phyloP scores from a whole-genome alignment of 352 stramenopile genomes.

The Pythium brassicae region DNA sequence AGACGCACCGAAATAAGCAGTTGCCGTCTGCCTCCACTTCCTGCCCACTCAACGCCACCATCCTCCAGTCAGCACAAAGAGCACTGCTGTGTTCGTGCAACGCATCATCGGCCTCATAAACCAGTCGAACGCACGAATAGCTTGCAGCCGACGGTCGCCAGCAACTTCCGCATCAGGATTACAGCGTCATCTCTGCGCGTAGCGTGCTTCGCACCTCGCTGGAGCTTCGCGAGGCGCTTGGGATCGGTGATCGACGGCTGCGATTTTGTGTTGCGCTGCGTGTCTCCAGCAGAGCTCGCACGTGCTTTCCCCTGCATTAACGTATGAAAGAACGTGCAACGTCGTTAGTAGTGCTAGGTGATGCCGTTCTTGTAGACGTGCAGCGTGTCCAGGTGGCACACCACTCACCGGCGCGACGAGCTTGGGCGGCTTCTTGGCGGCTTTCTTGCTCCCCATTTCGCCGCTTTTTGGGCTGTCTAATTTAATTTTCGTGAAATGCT shows the following conservation, averaged over 20 bases:
- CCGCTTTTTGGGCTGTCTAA: conserved; percentile 1
- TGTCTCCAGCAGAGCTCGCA: background rate
- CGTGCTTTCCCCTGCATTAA: background rate
- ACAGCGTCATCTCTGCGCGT: conserved; percentile 44
- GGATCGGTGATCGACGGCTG: conserved; percentile 5
- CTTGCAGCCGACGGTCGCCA: conserved; percentile 61
- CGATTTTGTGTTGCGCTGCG: background rate
- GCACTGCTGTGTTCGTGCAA: too few relatives aligned
- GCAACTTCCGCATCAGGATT: conserved; percentile 47
- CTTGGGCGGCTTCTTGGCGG: conserved; percentile 33
- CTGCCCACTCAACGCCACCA: conserved; percentile 18
- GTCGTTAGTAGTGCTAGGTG: background rate
- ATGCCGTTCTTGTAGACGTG: background rate
- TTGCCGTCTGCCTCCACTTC: conserved; percentile 79
- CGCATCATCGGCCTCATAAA: background rate
- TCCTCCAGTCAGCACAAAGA: background rate
- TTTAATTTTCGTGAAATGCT: background rate
- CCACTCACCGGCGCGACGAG: conserved; percentile 8
- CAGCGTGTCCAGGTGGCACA: background rate
- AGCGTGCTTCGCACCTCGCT: conserved; percentile 13
- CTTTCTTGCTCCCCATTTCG: conserved; percentile 18
- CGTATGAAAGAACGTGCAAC: background rate
- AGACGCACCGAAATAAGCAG: conserved; percentile 78
- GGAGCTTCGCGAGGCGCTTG: background rate
- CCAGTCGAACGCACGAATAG: conserved; percentile 29